Evolutionary conservation across 2,329 filamentous ascomycete genomes (phyloP), one percentile per base, ranked within the genome.

Genomic region (Sphaerostilbella broomeana): DNA sequence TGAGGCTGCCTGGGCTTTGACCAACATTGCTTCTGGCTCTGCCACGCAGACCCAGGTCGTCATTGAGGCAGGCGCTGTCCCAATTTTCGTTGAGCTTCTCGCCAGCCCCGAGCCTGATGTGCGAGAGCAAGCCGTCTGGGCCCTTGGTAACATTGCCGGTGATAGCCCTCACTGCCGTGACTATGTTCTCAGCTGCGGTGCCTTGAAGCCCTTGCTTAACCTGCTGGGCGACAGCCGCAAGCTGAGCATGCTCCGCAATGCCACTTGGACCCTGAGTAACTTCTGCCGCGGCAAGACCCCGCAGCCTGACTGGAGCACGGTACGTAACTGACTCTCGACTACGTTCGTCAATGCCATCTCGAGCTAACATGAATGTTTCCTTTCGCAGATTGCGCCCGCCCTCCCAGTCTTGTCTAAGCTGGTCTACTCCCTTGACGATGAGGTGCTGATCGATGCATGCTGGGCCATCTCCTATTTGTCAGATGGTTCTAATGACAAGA

Each of bases 241-340:
- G 75, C 73, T 98, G 43, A 97, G 89, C 76, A 98, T 98, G 92
- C 81, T 98, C 37, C 79, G 92, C 53, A 98, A 98, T 62, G 92
- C 92, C 24, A 98, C 92, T 17, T 98, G 92, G 92, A 98, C 92
- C 30, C 72, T 98, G 42, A 97, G 92, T 77, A 98, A 98, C 75
- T 98, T 98, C 71, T 98, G 92, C 72, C 87, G 92, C 73, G 92
- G 92, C 68, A 98, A 98, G 79, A 95, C 90, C 7, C 92, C 92
- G 36, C 92, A 98, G 70, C 92, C 92, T 32, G 92, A 98, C 62
- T 98, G 92, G 92, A 79, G 81, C 59, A 95, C 87, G 25, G 88
- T 95, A 75, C 67, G 86, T 75, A 29, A 30, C 27, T 22, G 25
- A 18, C 8, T 16, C 3, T 12, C 16, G 8, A 15, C 15, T n/a